Evolutionary conservation across 106 monocot genomes (phyloP), one percentile per base, ranked within the genome.

Genomic region (Hemerocallis citrina): DNA sequence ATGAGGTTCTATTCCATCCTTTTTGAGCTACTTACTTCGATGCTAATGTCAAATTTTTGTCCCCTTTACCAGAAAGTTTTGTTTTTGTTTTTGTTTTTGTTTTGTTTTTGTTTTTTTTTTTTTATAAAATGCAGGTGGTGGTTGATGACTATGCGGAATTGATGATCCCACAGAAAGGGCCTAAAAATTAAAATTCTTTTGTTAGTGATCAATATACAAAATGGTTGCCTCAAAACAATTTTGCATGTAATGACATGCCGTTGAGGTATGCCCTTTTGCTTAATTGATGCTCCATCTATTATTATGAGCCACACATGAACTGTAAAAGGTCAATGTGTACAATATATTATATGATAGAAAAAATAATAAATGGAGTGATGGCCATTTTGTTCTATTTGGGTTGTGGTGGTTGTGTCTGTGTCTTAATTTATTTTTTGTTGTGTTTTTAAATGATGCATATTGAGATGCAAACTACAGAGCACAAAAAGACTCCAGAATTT

Each of bases 111-210:
- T 45, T 55, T 39, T 37, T 57, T 38, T 44, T 35, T 22, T n/a
- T 10, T 38, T 23, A 25, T 1, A 27, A 52, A 24, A 5, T 12
- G 17, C 73, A 98, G 96, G 96, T 77, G 15, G 40, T 72, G 37
- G 84, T 81, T 32, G 84, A 80, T 68, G 96, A 98, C 61, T 63
- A 32, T 29, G 79, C 37, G 1, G 79, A 81, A 38, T 68, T 98
- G 63, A 20, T 75, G 16, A 81, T 98, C 69, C 96, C 96, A 3
- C 65, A 88, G 11, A 80, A 76, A 40, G 2, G 39, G 13, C 59
- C 37, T 13, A 39, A 39, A 59, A 40, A 40, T 40, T 36, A 11
- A 32, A 7, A 16, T 12, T 56, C 13, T 34, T 56, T 6, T 3
- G 32, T 32, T 9, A n/a, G n/a, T 30, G 34, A 32, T 56, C 14